phyloP scores from a whole-genome alignment of 176 grass and related monocot genomes.

The Secale cereale region DNA sequence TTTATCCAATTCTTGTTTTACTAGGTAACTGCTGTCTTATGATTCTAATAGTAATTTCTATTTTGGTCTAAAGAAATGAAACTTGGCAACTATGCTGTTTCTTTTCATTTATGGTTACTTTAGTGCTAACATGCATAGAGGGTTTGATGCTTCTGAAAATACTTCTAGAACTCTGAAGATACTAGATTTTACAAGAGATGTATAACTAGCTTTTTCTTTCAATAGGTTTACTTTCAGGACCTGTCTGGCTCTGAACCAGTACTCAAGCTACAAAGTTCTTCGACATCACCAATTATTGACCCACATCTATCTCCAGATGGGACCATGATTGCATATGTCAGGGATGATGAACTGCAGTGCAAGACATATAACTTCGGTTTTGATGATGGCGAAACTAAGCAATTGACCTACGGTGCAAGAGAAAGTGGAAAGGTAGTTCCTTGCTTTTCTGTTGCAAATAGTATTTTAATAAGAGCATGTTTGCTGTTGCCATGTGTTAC shows the following conservation, averaged over 20 bases:
- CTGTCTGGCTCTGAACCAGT: slow-evolving; percentile 77
- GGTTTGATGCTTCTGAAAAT: slow-evolving; percentile 15
- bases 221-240: slow-evolving; percentile 98
- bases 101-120: slow-evolving; percentile 7
- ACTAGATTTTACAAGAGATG: not conserved
- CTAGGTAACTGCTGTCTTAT: not conserved
- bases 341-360: slow-evolving; percentile 68
- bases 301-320: slow-evolving; percentile 95
- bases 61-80: not conserved
- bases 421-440: slow-evolving; percentile 71
- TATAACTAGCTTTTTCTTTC: slow-evolving; percentile 9
- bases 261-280: slow-evolving; percentile 70
- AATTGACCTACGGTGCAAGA: slow-evolving; percentile 77
- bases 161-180: not conserved
- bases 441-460: not conserved
- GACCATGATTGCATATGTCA: slow-evolving; percentile 86
- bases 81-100: not conserved
- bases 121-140: not conserved
- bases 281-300: slow-evolving; percentile 81
- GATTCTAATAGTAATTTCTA: not conserved
- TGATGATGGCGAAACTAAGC: slow-evolving; percentile 53
- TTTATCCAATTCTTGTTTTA: not conserved
- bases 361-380: slow-evolving; percentile 44
- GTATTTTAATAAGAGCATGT: not conserved
- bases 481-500: not conserved